Evolutionary conservation across 139 green algal genomes (phyloP), one percentile per base, ranked within the genome.

Genomic region (Yamagishiella unicocca): DNA sequence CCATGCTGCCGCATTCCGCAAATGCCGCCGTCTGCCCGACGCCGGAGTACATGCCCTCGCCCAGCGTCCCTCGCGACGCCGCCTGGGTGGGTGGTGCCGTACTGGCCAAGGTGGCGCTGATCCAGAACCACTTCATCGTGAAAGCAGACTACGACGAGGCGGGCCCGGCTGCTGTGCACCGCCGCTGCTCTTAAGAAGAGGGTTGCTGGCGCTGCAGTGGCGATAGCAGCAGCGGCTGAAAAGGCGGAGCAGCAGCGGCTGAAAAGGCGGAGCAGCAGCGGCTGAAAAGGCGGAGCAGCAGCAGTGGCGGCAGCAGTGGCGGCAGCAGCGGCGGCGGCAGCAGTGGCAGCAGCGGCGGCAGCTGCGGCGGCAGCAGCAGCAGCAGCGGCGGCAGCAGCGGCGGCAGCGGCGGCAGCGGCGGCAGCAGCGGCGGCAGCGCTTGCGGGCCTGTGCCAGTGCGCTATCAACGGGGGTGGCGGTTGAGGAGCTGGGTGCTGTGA

Each of bases 31-130:
- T 94, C 7, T 88, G 53, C 67, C 67, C 64, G 31, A 78, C 91
- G 73, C 88, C 88, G 12, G 82, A 93, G 83, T 93, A 90, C 75
- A 82, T 92, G 86, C 82, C 71, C 29, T n/a, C 45, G 27, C 45
- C 82, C 71, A 62, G 62, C 27, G 62, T 50, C 10, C 53, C 83
- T 9, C 70, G 77, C 27, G 90, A 93, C 66, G 89, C 95, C 2
- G 53, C 93, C 4, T 99, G 96, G 96, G 91, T 98, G 84, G 97
- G 97, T 17, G 97, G 96, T 21, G 95, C 96, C 6, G 94, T 99
- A 27, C 88, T 99, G 70, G 95, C 96, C 2, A 96, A 96, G 71
- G 91, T 97, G 71, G 92, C 94, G 42, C 96, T 95, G 40, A 76
- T 93, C 2, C 95, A 98, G 55, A 93, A 89, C 42, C 95, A 97